Conservation (phyloP, 805 yeast species). For the Yueomyces sp. region DNA sequence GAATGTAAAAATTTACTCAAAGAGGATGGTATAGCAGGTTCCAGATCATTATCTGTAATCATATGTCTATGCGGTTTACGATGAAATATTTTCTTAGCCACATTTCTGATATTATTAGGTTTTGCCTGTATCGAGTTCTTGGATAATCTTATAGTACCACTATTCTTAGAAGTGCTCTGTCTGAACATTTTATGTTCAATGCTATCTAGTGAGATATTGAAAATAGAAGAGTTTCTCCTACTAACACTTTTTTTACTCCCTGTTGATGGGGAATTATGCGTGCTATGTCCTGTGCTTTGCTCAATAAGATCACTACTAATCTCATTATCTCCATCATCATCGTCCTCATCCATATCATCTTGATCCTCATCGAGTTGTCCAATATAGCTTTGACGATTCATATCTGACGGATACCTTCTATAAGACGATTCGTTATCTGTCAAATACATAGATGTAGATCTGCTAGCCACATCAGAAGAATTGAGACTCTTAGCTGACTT, state of each 20-base stretch:
- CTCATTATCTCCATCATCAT: neutral
- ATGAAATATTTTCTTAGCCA: conserved; percentile 16
- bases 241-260: neutral
- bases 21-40: conserved; percentile 16
- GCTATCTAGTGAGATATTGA: neutral
- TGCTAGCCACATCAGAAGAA: too few species aligned
- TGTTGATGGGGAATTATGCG: neutral
- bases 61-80: conserved; percentile 10
- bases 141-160: neutral
- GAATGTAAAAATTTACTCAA: conserved; percentile 22
- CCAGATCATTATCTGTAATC: conserved; percentile 8
- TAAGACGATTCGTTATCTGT: too few species aligned
- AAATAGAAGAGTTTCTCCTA: neutral
- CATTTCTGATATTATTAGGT: conserved; percentile 1
- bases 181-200: neutral
- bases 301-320: neutral
- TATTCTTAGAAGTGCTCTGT: neutral
- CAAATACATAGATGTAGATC: too few species aligned
- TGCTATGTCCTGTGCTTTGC: too few species aligned
- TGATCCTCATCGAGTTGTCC: neutral
- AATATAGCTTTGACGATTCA: too few species aligned
- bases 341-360: neutral
- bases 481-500: too few species aligned
- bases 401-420: too few species aligned
- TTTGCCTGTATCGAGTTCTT: neutral